Conservation (phyloP, 495 filamentous ascomycete genomes). For the Chaetomidium leptoderma region DNA sequence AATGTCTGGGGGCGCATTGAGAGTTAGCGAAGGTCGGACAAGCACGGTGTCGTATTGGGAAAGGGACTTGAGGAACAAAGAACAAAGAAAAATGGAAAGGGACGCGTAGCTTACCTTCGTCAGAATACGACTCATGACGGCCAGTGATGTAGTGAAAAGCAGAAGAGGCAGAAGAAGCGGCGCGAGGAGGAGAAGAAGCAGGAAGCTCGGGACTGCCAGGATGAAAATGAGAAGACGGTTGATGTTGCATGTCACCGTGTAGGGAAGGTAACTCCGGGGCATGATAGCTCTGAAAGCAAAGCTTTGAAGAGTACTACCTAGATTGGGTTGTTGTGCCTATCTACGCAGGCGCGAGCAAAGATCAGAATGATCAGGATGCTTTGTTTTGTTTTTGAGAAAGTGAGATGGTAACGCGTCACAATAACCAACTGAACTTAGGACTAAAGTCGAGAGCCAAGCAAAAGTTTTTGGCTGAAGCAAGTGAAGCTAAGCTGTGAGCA, state of each 20-base stretch:
- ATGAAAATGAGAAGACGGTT: background rate
- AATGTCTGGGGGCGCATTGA: conserved; percentile 60
- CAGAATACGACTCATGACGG: conserved; percentile 1
- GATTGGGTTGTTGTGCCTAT: background rate
- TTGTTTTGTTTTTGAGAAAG: background rate
- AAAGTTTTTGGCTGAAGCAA: background rate
- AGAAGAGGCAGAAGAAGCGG: background rate
- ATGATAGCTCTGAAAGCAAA: background rate
- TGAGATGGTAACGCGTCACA: background rate
- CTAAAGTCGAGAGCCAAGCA: background rate
- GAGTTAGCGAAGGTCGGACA: conserved; percentile 12
- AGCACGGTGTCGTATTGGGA: too few species aligned
- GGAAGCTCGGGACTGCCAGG: background rate
- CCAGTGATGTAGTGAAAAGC: conserved; percentile 1
- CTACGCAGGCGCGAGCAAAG: conserved; percentile 4
- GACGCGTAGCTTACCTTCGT: background rate
- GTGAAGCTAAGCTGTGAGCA: background rate
- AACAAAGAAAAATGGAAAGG: background rate
- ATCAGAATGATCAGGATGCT: too few species aligned
- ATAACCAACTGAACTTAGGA: background rate
- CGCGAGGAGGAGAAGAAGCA: background rate
- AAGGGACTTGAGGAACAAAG: background rate
- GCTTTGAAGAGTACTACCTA: background rate
- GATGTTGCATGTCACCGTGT: conserved; percentile 2
- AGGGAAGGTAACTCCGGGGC: background rate